phyloP scores from a whole-genome alignment of 129 eudicot genomes.

The Solidago caesia region DNA sequence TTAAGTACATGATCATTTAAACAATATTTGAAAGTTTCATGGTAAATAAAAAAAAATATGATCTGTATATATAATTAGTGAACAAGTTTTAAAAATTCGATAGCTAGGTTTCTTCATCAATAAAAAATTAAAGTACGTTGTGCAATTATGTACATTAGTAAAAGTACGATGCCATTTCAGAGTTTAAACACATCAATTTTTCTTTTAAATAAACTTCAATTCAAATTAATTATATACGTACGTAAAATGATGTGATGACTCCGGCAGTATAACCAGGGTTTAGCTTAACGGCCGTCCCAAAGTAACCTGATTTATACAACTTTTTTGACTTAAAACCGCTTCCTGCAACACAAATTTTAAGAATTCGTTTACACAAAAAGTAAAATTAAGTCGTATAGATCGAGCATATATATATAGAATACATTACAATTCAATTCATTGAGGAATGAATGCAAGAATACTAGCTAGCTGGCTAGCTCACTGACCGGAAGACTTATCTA shows the following conservation, averaged over 20 bases:
- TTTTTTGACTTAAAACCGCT: slow-evolving; percentile 74
- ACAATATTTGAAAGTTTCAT: too few species aligned
- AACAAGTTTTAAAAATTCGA: too few species aligned
- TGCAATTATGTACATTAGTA: too few species aligned
- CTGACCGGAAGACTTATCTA: slow-evolving; percentile 69
- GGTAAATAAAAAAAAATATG: too few species aligned
- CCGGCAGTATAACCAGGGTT: slow-evolving; percentile 97
- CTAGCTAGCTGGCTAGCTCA: neutral
- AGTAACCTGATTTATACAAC: slow-evolving; percentile 64
- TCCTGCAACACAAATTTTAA: slow-evolving; percentile 39
- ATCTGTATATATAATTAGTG: too few species aligned
- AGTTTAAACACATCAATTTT: neutral
- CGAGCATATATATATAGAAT: too few species aligned
- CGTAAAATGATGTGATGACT: slow-evolving; percentile 77
- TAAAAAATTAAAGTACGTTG: too few species aligned
- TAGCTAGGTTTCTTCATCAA: too few species aligned
- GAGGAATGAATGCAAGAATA: neutral
- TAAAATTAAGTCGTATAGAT: neutral
- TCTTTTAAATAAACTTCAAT: slow-evolving; percentile 6
- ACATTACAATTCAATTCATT: neutral
- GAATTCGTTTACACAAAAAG: neutral
- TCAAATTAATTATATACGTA: slow-evolving; percentile 22
- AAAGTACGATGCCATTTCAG: too few species aligned
- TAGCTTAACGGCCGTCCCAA: slow-evolving; percentile 69
- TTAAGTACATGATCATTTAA: too few species aligned